Evolutionary conservation across 805 yeast species (phyloP).

Genomic region (Myxozyma neotropica): DNA sequence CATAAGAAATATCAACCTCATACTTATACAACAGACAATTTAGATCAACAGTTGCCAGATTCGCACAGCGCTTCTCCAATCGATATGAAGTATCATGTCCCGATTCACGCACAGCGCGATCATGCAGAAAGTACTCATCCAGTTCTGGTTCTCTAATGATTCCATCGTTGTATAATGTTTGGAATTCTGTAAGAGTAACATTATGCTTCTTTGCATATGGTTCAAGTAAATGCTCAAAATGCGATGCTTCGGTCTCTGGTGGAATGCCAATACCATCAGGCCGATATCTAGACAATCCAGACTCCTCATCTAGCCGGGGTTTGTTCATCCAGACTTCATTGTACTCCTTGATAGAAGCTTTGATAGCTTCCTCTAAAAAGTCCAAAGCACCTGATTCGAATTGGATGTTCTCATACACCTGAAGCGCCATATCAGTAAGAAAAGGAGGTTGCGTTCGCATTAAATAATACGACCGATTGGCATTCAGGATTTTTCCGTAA

Average conservation of each 20-base stretch:
- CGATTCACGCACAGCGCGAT: conserved; percentile 91
- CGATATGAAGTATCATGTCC: conserved; percentile 96
- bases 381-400: conserved; percentile 50
- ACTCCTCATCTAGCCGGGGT: conserved; percentile 71
- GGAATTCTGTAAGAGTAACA: conserved; percentile 62
- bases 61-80: conserved; percentile 85
- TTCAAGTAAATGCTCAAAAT: conserved; percentile 69
- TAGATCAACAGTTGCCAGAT: conserved; percentile 87
- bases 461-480: conserved; percentile 87
- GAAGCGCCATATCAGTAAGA: conserved; percentile 85
- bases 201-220: conserved; percentile 70
- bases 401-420: conserved; percentile 60
- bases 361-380: conserved; percentile 63
- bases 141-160: conserved; percentile 72
- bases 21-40: conserved; percentile 86
- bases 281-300: conserved; percentile 86
- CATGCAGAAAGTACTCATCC: conserved; percentile 87
- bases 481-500: conserved; percentile 91
- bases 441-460: conserved; percentile 97
- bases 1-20: conserved; percentile 77
- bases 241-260: conserved; percentile 92
- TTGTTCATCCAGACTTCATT: conserved; percentile 71
- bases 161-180: conserved; percentile 67
- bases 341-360: conserved; percentile 87
- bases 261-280: conserved; percentile 94